These are phyloP conservation scores for Monascus ruber DNA, from an alignment of 2,329 filamentous ascomycete species.

Conservation along the genomic window DNA sequence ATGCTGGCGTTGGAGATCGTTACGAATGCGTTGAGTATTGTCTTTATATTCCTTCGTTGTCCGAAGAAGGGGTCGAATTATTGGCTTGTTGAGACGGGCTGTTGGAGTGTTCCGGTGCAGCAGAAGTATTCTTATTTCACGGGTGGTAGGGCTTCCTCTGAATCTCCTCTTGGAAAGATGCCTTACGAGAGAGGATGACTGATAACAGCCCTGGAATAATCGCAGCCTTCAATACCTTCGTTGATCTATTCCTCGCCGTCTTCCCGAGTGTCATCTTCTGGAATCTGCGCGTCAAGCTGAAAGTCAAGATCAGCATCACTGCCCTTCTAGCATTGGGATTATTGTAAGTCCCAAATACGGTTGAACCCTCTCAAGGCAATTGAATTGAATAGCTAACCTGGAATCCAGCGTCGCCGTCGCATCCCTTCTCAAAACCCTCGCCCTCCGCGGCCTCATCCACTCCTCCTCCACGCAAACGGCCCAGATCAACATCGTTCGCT, in stretches of 20 bases:
- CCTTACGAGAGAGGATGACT: background rate
- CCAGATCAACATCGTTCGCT: slow-evolving; percentile 14
- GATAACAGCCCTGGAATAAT: background rate
- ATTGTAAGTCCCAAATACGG: slow-evolving; percentile 11
- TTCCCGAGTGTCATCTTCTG: slow-evolving; percentile 20
- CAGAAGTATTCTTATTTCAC: too few species aligned
- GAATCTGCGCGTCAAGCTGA: slow-evolving; percentile 17
- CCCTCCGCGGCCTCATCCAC: slow-evolving; percentile 17
- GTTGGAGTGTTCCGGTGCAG: too few species aligned
- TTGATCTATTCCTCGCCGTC: slow-evolving; percentile 18
- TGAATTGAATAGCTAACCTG: too few species aligned
- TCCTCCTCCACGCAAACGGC: slow-evolving; percentile 13
- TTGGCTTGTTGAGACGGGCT: too few species aligned
- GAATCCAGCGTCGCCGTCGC: slow-evolving; percentile 8
- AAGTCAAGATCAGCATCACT: slow-evolving; percentile 18
- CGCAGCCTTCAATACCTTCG: slow-evolving; percentile 16
- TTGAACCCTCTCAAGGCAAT: too few species aligned
- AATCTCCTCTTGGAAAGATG: too few species aligned
- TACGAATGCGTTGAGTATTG: slow-evolving; percentile 15
- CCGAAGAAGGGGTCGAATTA: too few species aligned
- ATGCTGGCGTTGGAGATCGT: slow-evolving; percentile 13
- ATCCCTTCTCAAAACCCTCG: slow-evolving; percentile 22
- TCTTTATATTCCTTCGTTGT: slow-evolving; percentile 10
- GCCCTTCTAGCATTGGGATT: slow-evolving; percentile 16
- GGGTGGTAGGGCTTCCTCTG: too few species aligned